phyloP scores from a whole-genome alignment of 139 green algal species.

The Penium margaritaceum region DNA sequence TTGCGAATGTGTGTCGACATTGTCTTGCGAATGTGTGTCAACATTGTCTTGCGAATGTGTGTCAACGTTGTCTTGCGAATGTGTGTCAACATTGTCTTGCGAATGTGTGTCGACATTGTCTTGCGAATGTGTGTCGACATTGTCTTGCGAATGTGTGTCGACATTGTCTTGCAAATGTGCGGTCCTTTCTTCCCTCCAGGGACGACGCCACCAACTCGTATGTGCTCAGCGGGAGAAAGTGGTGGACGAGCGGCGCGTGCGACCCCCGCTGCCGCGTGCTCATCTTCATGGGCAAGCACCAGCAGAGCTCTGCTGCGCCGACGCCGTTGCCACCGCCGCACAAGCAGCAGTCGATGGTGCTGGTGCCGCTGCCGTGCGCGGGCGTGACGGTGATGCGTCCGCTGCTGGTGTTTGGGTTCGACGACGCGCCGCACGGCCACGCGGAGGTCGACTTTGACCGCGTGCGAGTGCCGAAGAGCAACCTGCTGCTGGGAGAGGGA shows the following conservation, averaged over 20 bases:
- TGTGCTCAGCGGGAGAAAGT: slow-evolving; percentile 80
- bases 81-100: no score
- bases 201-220: no score
- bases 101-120: no score
- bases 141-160: no score
- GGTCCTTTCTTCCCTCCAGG: no score
- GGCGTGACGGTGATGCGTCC: slow-evolving; percentile 62
- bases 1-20: no score
- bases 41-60: no score
- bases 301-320: not conserved
- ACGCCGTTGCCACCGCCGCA: slow-evolving; percentile 50
- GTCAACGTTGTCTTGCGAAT: no score
- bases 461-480: slow-evolving; percentile 60
- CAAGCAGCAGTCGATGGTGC: slow-evolving; percentile 85
- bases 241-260: slow-evolving; percentile 74
- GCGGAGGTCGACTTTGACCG: slow-evolving; percentile 76
- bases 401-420: slow-evolving; percentile 72
- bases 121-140: no score
- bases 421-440: slow-evolving; percentile 93
- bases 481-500: slow-evolving; percentile 68
- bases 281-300: slow-evolving; percentile 84
- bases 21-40: no score
- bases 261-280: slow-evolving; percentile 57
- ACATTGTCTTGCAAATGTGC: no score
- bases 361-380: slow-evolving; percentile 75